Evolutionary conservation across 1,284 basidiomycete species (phyloP), one percentile per base, ranked within the genome.

Genomic region (Ganoderma sinense): DNA sequence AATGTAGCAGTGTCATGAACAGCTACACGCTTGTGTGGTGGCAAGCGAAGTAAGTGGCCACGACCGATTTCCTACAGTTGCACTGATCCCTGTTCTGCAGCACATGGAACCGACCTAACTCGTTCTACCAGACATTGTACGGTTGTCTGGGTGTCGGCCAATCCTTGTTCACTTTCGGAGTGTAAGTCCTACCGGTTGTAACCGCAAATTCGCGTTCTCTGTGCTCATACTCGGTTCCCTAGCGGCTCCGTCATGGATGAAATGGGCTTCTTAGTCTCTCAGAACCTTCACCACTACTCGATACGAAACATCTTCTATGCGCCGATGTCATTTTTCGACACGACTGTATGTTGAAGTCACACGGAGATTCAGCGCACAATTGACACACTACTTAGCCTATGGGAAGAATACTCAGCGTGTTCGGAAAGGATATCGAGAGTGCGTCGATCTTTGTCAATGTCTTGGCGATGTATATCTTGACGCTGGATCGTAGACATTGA

Each of bases 101-200:
- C 73, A 79, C 82, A 0, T 90, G 86, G 75, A 60, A 86, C 64
- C 79, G 80, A 13, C 78, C 86, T 0, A 86, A 85, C 74, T 86
- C 86, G 3, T 88, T 92, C 75, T 94, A 95, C 79, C 91, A 94
- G 79, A 88, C 85, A 13, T 79, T 95, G 29, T 95, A 95, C 75
- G 92, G 90, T 2, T 83, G 83, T 60, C 81, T 95, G 1, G 93
- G 88, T 56, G 72, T 90, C 16, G 81, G 80, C 0, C 88, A 90
- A 75, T 87, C 94, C 0, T 41, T 90, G 14, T 90, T 90, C 77
- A 92, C 90, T 0, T 91, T 95, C 78, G 74, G 82, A 3, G 77
- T 88, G 87, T 89, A 73, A 65, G 86, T 80, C 60, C 14, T 1
- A 6, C 4, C 53, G 3, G 4, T 62, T 51, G 23, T 72, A 36